These are phyloP conservation scores for Flaveria ramosissima DNA, from an alignment of 129 eudicot species.

Conservation along the genomic window DNA sequence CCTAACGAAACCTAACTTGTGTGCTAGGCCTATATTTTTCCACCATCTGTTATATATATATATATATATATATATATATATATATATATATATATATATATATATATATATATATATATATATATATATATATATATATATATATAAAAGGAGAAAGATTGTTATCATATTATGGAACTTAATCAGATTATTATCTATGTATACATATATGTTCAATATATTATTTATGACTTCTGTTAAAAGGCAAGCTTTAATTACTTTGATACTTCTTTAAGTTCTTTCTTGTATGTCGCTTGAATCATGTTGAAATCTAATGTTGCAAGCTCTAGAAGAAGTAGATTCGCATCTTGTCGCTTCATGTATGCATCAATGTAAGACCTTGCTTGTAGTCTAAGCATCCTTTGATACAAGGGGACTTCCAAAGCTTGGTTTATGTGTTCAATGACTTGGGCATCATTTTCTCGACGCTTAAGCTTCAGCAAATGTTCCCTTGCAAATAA, in stretches of 20 bases:
- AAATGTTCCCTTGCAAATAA: slow-evolving; percentile 19
- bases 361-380: slow-evolving; percentile 34
- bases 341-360: slow-evolving; percentile 17
- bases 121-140: too few relatives aligned
- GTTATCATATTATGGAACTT: not conserved
- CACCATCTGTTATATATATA: slow-evolving; percentile 50
- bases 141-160: not conserved
- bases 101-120: too few relatives aligned
- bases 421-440: slow-evolving; percentile 30
- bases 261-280: slow-evolving; percentile 34
- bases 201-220: not conserved
- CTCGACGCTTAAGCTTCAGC: not conserved
- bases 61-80: too few relatives aligned
- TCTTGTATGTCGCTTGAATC: slow-evolving; percentile 23
- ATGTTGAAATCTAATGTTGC: slow-evolving; percentile 44
- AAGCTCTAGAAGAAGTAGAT: slow-evolving; percentile 26
- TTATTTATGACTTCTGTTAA: not conserved
- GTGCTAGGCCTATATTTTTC: slow-evolving; percentile 26
- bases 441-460: not conserved
- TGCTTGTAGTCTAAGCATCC: slow-evolving; percentile 31
- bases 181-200: not conserved
- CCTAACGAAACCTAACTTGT: slow-evolving; percentile 44
- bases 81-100: too few relatives aligned
- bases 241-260: slow-evolving; percentile 22
- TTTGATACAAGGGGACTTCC: slow-evolving; percentile 29